Percentiles rank a stretch among this genome's conserved stretches.
Conservation (phyloP, 2,329 filamentous ascomycete species). For the Didymella glomerata region DNA sequence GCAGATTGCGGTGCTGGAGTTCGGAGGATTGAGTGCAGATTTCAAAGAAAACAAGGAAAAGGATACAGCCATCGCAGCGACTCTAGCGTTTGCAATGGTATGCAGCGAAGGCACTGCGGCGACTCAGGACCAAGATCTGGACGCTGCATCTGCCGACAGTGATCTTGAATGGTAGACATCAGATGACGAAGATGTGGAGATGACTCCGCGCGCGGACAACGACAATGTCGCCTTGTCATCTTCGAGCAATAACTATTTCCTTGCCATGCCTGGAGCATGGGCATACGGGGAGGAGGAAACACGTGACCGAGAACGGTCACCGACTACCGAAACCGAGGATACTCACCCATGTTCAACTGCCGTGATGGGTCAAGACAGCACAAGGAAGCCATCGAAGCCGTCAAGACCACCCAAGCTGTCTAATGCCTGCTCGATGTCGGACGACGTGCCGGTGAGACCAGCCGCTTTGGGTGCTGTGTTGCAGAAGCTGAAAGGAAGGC, state of each 20-base stretch:
- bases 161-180: neutral
- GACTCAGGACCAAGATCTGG: neutral
- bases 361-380: neutral
- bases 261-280: neutral
- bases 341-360: constrained; percentile 5
- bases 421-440: neutral
- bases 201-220: neutral
- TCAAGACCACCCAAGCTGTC: neutral
- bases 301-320: neutral
- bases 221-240: neutral
- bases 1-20: neutral
- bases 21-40: neutral
- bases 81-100: neutral
- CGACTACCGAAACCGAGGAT: constrained; percentile 15
- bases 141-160: neutral
- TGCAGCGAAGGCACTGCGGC: neutral
- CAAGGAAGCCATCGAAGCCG: constrained; percentile 1
- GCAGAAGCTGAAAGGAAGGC: neutral
- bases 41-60: neutral
- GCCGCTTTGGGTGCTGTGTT: neutral
- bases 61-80: neutral
- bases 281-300: neutral
- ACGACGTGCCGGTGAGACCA: neutral
- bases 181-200: neutral
- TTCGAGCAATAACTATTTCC: neutral